Percentiles rank a stretch among this genome's conserved stretches.
These are phyloP conservation scores for Coemansia sp. DNA, from an alignment of 192 early-diverging fungal genomes.

Conservation along the genomic window DNA sequence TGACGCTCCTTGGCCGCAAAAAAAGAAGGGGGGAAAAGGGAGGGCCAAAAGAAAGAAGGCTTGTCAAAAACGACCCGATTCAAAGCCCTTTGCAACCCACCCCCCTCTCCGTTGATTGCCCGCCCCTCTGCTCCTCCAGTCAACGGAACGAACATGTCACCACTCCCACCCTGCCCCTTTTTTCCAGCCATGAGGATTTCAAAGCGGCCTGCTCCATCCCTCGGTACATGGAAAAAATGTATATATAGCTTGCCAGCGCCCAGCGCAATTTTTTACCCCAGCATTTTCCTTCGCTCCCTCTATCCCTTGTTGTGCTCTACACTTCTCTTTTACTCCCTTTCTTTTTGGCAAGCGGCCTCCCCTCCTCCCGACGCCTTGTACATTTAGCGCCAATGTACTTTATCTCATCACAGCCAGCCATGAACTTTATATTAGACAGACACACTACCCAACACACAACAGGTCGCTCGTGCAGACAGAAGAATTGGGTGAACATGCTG, in stretches of 20 bases:
- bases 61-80: not conserved
- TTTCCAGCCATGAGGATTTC: not conserved
- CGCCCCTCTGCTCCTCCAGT: conserved; percentile 1
- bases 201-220: not conserved
- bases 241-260: not conserved
- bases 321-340: not conserved
- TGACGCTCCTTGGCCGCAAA: not conserved
- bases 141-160: not conserved
- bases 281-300: not conserved
- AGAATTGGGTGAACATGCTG: conserved; percentile 16
- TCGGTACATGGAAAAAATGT: not conserved
- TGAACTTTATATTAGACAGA: not conserved
- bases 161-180: not conserved
- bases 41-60: not conserved
- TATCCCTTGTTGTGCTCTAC: not conserved
- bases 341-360: not conserved
- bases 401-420: not conserved
- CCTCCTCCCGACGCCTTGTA: too few relatives aligned
- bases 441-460: not conserved
- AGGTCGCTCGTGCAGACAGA: not conserved
- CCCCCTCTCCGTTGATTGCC: not conserved
- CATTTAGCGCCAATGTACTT: not conserved
- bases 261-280: not conserved
- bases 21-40: not conserved
- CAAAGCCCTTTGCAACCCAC: not conserved